Evolutionary conservation across 306 rosid species (phyloP), one percentile per base, ranked within the genome.

Genomic region (Hippophae rhamnoides): DNA sequence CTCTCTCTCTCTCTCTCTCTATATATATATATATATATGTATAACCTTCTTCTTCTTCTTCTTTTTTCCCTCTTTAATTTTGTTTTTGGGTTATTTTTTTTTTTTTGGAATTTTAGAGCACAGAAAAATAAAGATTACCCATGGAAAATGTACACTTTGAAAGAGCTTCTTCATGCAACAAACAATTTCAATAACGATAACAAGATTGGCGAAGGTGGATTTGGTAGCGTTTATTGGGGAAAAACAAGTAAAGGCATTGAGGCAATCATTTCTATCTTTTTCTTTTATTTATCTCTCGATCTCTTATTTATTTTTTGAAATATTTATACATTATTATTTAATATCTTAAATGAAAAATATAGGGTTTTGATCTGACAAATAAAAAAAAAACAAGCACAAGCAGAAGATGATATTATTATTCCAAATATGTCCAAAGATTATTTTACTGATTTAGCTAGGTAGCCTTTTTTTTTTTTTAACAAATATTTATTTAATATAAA

Each of bases 141-240:
- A 18, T 92, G 98, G 98, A 89, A 92, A 43, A 69, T 68, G 56
- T 92, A 85, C 84, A 72, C 76, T 13, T 82, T 87, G 68, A 85
- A 85, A 78, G 95, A 92, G 73, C 84, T 92, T 72, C 81, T 87
- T 65, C 92, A 84, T 7, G 89, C 95, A 57, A 92, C 98, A 61
- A 81, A 85, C 69, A 87, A 77, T 50, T 92, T 92, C 71, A 83
- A 84, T 64, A 77, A 83, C 60, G 89, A 87, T 8, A 81, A 81
- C 78, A 87, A 85, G 72, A 92, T 90, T 10, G 98, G 96, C 42
- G 98, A 90, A 48, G 96, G 98, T 47, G 95, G 96, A 10, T 87
- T 90, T 56, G 98, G 98, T 69, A 87, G 95, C 55, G 96, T 87
- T 62, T 85, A 83, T 74, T 76, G 84, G 82, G 96, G 92, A 51